Conservation (phyloP, 768 basidiomycete genomes). For the Agaricus sinodeliciosus region DNA sequence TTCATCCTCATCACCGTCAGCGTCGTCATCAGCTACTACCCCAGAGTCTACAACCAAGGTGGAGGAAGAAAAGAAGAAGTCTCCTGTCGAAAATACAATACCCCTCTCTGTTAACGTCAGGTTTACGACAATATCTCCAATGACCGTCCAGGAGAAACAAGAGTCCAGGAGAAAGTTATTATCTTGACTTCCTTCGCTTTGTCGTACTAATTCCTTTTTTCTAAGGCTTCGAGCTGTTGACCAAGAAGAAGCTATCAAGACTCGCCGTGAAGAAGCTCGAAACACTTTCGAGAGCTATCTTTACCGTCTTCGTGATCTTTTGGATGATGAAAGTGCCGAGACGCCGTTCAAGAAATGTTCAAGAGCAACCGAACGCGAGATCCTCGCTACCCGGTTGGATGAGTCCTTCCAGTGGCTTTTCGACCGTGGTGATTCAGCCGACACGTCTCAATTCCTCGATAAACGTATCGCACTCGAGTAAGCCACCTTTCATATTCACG, state of each 20-base stretch:
- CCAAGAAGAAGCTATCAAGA: conserved; percentile 67
- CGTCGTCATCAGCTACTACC: conserved; percentile 22
- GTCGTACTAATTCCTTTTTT: background rate
- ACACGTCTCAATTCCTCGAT: conserved; percentile 64
- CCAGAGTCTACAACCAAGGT: conserved; percentile 35
- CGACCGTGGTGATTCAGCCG: conserved; percentile 78
- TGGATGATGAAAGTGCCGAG: conserved; percentile 56
- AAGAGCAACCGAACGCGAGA: conserved; percentile 58
- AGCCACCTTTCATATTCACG: conserved; percentile 23
- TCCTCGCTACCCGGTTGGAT: conserved; percentile 61
- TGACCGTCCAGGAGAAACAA: conserved; percentile 75
- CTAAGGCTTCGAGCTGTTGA: conserved; percentile 75
- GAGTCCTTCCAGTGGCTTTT: conserved; percentile 78
- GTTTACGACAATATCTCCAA: conserved; percentile 64
- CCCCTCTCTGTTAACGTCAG: conserved; percentile 55
- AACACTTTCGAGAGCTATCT: conserved; percentile 90
- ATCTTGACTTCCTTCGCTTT: background rate
- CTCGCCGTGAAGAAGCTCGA: conserved; percentile 79
- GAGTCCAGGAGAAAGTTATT: conserved; percentile 64
- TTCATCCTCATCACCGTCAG: conserved; percentile 25
- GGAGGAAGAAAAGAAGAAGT: conserved; percentile 28
- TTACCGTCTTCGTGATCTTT: conserved; percentile 83
- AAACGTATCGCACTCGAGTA: conserved; percentile 83
- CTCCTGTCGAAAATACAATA: conserved; percentile 56
- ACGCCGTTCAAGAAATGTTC: conserved; percentile 87